Evolutionary conservation across 805 yeast genomes (phyloP).

Genomic region (Ogataea polymorpha): DNA sequence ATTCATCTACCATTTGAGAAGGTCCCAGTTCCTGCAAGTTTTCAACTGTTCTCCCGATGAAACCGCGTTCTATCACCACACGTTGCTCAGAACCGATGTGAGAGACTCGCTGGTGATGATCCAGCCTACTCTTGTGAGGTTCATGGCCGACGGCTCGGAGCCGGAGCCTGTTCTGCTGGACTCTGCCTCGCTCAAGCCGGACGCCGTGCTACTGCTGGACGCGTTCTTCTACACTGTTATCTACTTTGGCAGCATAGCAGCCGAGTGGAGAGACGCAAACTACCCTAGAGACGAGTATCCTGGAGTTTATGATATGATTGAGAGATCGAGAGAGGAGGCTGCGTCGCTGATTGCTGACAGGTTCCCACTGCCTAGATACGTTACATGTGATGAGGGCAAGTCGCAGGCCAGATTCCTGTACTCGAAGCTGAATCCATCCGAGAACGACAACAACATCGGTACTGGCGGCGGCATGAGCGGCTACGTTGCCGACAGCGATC

Average conservation of each 20-base stretch:
- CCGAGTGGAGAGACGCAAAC: slow-evolving; percentile 94
- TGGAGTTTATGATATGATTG: slow-evolving; percentile 80
- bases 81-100: slow-evolving; percentile 85
- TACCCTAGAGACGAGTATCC: slow-evolving; percentile 91
- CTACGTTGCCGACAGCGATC: slow-evolving; percentile 39
- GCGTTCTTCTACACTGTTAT: slow-evolving; percentile 96
- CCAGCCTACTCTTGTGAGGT: slow-evolving; percentile 92
- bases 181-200: slow-evolving; percentile 87
- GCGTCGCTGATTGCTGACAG: slow-evolving; percentile 87
- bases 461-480: slow-evolving; percentile 51
- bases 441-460: slow-evolving; percentile 47
- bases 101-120: slow-evolving; percentile 94
- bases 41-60: slow-evolving; percentile 99
- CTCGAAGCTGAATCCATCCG: slow-evolving; percentile 93
- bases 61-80: slow-evolving; percentile 94
- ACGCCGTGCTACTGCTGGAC: slow-evolving; percentile 81
- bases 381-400: slow-evolving; percentile 97
- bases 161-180: slow-evolving; percentile 92
- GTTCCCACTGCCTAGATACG: slow-evolving; percentile 96
- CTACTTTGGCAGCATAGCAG: slow-evolving; percentile 92
- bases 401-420: slow-evolving; percentile 96
- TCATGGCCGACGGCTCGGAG: slow-evolving; percentile 70
- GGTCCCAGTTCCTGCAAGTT: slow-evolving; percentile 93
- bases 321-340: slow-evolving; percentile 89
- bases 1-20: slow-evolving; percentile 90